Percentiles rank a stretch among this genome's conserved stretches.
Conservation (phyloP, 179 eudicot species). For the Pouteria campechiana region DNA sequence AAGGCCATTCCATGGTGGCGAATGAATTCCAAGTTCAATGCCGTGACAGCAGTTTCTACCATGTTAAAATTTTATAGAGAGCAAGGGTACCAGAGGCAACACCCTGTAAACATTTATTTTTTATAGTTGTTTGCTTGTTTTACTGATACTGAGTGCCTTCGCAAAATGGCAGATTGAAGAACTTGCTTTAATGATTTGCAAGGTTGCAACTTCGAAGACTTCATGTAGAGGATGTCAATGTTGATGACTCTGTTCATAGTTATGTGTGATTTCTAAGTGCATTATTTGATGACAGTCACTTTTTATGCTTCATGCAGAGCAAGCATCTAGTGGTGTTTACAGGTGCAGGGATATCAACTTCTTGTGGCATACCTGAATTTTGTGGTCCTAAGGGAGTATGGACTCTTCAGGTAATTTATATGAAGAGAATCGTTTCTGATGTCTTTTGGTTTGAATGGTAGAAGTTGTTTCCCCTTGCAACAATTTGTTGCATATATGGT, state of each 20-base stretch:
- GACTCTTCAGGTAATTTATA: slow-evolving; percentile 9
- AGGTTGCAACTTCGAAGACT: slow-evolving; percentile 4
- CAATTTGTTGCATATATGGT: background rate
- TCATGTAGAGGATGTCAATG: background rate
- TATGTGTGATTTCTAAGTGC: background rate
- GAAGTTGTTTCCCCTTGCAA: background rate
- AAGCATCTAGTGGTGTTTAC: slow-evolving; percentile 10
- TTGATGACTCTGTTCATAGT: background rate
- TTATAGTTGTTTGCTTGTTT: slow-evolving; percentile 2
- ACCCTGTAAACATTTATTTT: background rate
- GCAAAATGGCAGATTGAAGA: slow-evolving; percentile 14
- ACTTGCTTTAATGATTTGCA: slow-evolving; percentile 8
- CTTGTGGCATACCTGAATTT: slow-evolving; percentile 16
- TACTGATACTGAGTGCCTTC: slow-evolving; percentile 1
- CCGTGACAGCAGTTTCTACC: too few relatives aligned
- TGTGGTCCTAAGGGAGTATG: slow-evolving; percentile 13
- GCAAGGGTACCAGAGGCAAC: background rate
- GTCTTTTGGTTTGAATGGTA: background rate
- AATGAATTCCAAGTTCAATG: too few relatives aligned
- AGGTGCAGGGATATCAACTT: slow-evolving; percentile 16
- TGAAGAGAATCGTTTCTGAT: background rate
- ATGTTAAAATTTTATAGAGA: too few relatives aligned
- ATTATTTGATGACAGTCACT: background rate
- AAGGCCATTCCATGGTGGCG: too few relatives aligned
- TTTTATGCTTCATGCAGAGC: slow-evolving; percentile 6